Percentiles rank a stretch among this genome's conserved stretches.
phyloP scores from a whole-genome alignment of 2,329 filamentous ascomycete species.

The Cordyceps pruinosa region DNA sequence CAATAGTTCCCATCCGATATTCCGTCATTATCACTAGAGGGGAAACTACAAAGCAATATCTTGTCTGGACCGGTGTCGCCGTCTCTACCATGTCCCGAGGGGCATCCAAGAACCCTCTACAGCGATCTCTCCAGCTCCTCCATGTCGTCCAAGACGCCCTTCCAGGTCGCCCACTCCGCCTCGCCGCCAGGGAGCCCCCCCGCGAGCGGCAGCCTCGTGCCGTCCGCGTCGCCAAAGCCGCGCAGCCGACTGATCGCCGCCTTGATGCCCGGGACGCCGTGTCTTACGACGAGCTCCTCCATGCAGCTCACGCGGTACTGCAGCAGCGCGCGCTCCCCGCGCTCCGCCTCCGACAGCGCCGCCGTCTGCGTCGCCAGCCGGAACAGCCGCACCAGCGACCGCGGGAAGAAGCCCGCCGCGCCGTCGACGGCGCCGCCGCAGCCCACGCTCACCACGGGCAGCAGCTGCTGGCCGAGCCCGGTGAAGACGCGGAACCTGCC shows the following conservation, averaged over 20 bases:
- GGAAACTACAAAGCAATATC: background rate
- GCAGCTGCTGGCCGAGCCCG: conserved; percentile 66
- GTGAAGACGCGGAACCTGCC: conserved; percentile 69
- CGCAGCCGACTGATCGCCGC: conserved; percentile 54
- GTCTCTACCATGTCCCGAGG: background rate
- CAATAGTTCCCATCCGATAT: background rate
- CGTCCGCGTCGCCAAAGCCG: conserved; percentile 51
- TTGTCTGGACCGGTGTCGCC: background rate
- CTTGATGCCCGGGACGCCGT: conserved; percentile 67
- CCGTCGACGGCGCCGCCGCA: conserved; percentile 67
- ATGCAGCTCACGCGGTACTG: conserved; percentile 61
- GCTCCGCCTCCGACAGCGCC: conserved; percentile 35
- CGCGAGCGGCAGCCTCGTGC: conserved; percentile 50
- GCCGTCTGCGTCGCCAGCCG: conserved; percentile 51
- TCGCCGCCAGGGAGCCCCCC: conserved; percentile 53
- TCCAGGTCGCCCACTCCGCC: conserved; percentile 50
- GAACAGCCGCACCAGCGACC: conserved; percentile 54
- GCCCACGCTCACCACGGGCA: conserved; percentile 61
- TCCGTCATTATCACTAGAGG: background rate
- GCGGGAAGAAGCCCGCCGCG: conserved; percentile 64
- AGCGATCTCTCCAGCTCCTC: conserved; percentile 35
- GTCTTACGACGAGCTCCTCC: conserved; percentile 67
- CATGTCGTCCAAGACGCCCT: conserved; percentile 34
- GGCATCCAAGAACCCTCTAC: conserved; percentile 10
- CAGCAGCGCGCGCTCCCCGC: conserved; percentile 57